Base-by-base conservation (phyloP, 2,329 filamentous ascomycete species). In the Penicillium olsonii region DNA sequence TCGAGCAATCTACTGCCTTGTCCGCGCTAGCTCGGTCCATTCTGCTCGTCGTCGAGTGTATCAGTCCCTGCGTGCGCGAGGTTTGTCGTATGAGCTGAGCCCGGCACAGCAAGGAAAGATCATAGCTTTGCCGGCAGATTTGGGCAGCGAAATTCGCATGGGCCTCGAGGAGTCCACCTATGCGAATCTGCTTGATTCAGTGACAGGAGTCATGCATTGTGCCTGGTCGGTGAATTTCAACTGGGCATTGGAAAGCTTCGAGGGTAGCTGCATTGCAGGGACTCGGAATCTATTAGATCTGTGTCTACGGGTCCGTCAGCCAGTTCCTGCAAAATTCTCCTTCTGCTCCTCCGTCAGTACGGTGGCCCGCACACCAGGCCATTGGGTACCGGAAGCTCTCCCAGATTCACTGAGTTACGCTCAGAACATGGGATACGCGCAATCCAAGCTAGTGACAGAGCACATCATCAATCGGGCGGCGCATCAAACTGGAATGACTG, bases 191-290 rank as follows among this genome's bases (percentile, higher is more conserved):
- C 66, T 68, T 4, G 53, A 55, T 3, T 68, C 77, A 48, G 67
- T 74, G 2, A 80, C 78, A 1, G 64, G 76, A 2, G 72, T 89
- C 15, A 77, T 88, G 46, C 84, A 87, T 62, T 74, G 83, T 7
- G 83, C 83, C 17, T 87, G 84, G 84, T 75, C 79, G 2, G 84
- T 87, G 15, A 86, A 87, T 65, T 87, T 87, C 69, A 78, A 77
- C 20, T 71, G 83, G 45, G 75, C 77, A 4, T 70, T 87, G 1
- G 68, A 67, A 33, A 81, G 77, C 51, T 87, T 86, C 57, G 75
- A 75, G 40, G 72, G 73, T 33, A 76, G 81, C 53, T 78, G 78
- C 54, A 77, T 85, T 26, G 67, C 71, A 4, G 77, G 74, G 22
- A 66, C 81, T 10, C 67, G 66, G 9, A 75, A 83, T 53, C 57